Evolutionary conservation across 306 rosid species (phyloP).

Genomic region (Quercus bicolor): DNA sequence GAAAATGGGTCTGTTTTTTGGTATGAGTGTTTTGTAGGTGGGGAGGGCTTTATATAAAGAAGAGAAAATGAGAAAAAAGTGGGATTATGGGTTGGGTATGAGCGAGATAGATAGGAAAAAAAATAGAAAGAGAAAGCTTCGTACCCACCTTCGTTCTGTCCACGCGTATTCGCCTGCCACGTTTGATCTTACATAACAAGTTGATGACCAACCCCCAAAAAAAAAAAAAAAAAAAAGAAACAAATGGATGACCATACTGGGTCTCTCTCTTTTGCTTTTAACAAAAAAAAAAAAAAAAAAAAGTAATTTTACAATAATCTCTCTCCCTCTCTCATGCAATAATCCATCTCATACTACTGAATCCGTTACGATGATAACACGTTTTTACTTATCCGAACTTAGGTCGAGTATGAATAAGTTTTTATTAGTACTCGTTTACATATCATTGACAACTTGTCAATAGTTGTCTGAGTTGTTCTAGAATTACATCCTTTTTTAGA

Average conservation of each 20-base stretch:
- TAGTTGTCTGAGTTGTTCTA: too few relatives aligned
- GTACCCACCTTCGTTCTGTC: conserved; percentile 27
- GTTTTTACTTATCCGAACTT: too few relatives aligned
- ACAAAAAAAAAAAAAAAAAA: too few relatives aligned
- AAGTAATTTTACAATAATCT: too few relatives aligned
- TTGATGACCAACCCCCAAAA: not conserved
- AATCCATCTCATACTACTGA: accelerated
- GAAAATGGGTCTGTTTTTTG: not conserved
- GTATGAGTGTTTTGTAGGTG: not conserved
- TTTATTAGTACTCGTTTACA: too few relatives aligned
- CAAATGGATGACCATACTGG: conserved; percentile 24
- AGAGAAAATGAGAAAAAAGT: not conserved
- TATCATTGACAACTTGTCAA: too few relatives aligned
- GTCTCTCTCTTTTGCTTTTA: not conserved
- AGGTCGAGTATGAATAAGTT: too few relatives aligned
- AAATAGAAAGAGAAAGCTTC: conserved; percentile 6
- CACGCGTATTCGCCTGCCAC: conserved; percentile 38
- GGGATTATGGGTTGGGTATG: not conserved
- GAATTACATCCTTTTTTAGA: too few relatives aligned
- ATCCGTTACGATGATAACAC: too few relatives aligned
- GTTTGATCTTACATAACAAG: conserved; percentile 22
- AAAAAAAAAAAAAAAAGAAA: not conserved
- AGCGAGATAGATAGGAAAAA: not conserved
- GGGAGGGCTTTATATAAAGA: conserved; percentile 25
- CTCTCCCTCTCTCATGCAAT: too few relatives aligned